Evolutionary conservation across 2,329 filamentous ascomycete genomes (phyloP).

Genomic region (Dactylellina cionopaga): DNA sequence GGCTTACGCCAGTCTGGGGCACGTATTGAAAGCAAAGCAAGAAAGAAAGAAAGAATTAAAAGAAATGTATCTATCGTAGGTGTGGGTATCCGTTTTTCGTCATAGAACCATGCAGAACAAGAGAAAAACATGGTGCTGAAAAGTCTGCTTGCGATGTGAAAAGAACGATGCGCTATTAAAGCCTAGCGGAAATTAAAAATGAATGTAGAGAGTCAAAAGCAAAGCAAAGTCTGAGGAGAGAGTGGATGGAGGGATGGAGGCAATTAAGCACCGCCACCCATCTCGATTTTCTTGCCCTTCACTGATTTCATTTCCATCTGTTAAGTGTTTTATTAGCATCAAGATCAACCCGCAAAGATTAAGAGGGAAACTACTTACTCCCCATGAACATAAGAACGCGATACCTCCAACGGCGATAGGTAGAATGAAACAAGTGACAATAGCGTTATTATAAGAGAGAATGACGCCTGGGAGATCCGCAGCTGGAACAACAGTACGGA

Average conservation of each 20-base stretch:
- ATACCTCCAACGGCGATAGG: conserved; percentile 39
- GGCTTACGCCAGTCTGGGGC: too few relatives aligned
- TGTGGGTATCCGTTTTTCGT: conserved; percentile 32
- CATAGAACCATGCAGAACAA: neutral
- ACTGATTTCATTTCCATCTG: conserved; percentile 52
- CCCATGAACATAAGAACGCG: conserved; percentile 42
- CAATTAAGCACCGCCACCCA: conserved; percentile 40
- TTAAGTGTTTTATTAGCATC: conserved; percentile 16
- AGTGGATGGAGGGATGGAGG: neutral
- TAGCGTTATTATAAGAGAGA: conserved; percentile 36
- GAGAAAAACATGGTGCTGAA: neutral
- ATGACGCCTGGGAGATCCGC: conserved; percentile 57
- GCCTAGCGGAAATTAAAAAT: neutral
- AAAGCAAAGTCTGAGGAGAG: neutral
- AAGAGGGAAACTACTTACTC: conserved; percentile 25
- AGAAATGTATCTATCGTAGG: conserved; percentile 29
- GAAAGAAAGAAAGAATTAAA: neutral
- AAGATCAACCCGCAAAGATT: neutral
- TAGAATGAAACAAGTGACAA: conserved; percentile 42
- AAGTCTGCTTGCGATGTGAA: neutral
- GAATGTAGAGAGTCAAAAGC: neutral
- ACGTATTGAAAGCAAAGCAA: too few relatives aligned
- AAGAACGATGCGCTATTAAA: conserved; percentile 2
- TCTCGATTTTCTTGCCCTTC: conserved; percentile 46
- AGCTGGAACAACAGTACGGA: conserved; percentile 60